These are phyloP conservation scores for Ogataea pini DNA, from an alignment of 805 yeast genomes.

Conservation along the genomic window DNA sequence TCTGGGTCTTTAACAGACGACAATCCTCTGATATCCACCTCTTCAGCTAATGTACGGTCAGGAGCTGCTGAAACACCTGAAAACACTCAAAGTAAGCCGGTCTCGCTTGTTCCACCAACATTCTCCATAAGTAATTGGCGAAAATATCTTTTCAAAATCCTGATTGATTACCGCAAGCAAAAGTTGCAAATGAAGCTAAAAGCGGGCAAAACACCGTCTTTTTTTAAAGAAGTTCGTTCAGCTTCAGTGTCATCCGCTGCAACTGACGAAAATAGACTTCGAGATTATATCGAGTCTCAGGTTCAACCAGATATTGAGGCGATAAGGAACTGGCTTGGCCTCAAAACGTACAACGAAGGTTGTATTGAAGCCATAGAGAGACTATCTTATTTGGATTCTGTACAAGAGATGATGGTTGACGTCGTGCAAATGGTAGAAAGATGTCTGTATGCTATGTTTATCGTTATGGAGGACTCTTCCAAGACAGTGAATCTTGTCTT, in stretches of 20 bases:
- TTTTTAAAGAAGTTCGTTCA: conserved; percentile 1
- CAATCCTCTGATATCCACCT: conserved; percentile 24
- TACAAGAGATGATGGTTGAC: conserved; percentile 26
- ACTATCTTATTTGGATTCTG: conserved; percentile 19
- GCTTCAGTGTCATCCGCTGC: neutral
- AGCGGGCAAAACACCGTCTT: conserved; percentile 17
- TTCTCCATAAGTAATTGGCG: conserved; percentile 29
- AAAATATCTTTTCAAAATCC: conserved; percentile 19
- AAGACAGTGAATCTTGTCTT: conserved; percentile 15
- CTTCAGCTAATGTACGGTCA: conserved; percentile 10
- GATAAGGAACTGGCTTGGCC: conserved; percentile 23
- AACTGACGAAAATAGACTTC: conserved; percentile 9
- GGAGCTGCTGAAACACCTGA: neutral
- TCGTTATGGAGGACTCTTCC: conserved; percentile 19
- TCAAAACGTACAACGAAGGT: conserved; percentile 29
- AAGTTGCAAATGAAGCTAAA: conserved; percentile 10
- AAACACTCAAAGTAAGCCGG: conserved; percentile 8
- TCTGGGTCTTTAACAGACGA: conserved; percentile 26
- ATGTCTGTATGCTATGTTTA: conserved; percentile 25
- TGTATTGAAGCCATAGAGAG: conserved; percentile 28
- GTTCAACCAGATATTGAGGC: conserved; percentile 27
- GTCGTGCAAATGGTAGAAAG: conserved; percentile 28
- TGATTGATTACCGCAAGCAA: conserved; percentile 18
- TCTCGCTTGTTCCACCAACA: conserved; percentile 28
- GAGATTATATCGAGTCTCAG: conserved; percentile 14